A percentile compares a stretch with the other conserved stretches of the same genome.
Evolutionary conservation across 352 stramenopile species (phyloP).

Genomic region (Phytophthora pistaciae): DNA sequence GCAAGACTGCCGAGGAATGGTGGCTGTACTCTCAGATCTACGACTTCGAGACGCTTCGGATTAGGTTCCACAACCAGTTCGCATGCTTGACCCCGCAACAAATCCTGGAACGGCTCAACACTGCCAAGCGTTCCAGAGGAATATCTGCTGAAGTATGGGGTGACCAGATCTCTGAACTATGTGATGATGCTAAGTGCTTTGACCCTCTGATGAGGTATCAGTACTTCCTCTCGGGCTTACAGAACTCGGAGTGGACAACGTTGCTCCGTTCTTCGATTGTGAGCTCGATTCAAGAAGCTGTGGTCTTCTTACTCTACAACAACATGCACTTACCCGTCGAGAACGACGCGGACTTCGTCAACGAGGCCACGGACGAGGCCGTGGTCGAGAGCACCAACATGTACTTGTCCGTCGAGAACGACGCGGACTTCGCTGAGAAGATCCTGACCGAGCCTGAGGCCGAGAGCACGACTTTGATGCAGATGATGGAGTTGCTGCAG

Average conservation of each 20-base stretch:
- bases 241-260: background rate
- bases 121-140: background rate
- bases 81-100: background rate
- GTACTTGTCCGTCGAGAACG: background rate
- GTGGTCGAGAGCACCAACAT: background rate
- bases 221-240: background rate
- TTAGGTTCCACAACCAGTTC: background rate
- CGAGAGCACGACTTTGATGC: background rate
- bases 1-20: constrained; percentile 8
- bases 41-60: background rate
- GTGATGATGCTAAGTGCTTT: background rate
- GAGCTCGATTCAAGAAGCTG: constrained; percentile 1
- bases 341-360: background rate
- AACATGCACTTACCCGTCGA: constrained; percentile 1
- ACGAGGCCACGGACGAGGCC: background rate
- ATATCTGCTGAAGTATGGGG: background rate
- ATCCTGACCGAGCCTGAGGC: background rate
- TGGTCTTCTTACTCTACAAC: background rate
- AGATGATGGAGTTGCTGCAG: background rate
- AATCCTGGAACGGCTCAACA: background rate
- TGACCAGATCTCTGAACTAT: background rate
- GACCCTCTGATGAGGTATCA: background rate
- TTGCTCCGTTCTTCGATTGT: background rate
- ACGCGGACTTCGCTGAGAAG: background rate
- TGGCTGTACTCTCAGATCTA: constrained; percentile 4